Percentiles rank a stretch among this genome's conserved stretches.
Conservation (phyloP, 768 basidiomycete genomes). For the Punctularia strigosozonata region DNA sequence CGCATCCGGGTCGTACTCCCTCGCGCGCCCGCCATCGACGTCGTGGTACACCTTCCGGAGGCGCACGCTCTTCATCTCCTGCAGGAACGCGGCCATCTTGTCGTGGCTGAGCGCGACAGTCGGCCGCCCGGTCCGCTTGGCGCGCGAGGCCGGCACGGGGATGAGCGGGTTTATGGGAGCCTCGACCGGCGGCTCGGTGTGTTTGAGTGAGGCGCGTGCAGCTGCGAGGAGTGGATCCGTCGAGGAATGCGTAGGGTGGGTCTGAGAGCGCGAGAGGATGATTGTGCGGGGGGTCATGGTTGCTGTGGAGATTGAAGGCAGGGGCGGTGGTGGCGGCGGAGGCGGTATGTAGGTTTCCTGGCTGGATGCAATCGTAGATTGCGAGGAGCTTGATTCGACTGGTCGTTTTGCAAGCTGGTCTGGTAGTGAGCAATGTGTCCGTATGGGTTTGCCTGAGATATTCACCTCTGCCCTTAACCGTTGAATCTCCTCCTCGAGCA, state of each 20-base stretch:
- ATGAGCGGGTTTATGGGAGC: slow-evolving; percentile 46
- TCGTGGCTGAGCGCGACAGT: slow-evolving; percentile 66
- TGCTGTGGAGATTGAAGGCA: slow-evolving; percentile 2
- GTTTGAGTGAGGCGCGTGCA: slow-evolving; percentile 58
- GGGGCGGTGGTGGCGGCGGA: slow-evolving; percentile 11
- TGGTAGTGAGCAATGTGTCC: slow-evolving; percentile 1
- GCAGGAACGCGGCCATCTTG: slow-evolving; percentile 75
- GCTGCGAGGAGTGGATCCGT: slow-evolving; percentile 33
- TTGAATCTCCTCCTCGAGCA: slow-evolving; percentile 56
- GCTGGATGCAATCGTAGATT: no score
- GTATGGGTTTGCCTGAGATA: slow-evolving; percentile 8
- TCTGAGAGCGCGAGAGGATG: not conserved
- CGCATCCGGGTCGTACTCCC: slow-evolving; percentile 9
- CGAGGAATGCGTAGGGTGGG: not conserved
- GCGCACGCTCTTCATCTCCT: slow-evolving; percentile 67
- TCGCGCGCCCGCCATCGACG: slow-evolving; percentile 17
- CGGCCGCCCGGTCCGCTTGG: slow-evolving; percentile 42
- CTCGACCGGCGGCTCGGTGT: slow-evolving; percentile 43
- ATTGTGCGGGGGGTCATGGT: not conserved
- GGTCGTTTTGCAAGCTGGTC: slow-evolving; percentile 35
- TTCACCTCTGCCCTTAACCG: slow-evolving; percentile 45
- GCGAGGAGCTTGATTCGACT: slow-evolving; percentile 6
- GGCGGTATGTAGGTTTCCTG: no score
- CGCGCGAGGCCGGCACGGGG: slow-evolving; percentile 15
- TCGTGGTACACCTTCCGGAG: slow-evolving; percentile 55